Conservation (phyloP, 2,329 filamentous ascomycete species). For the Pseudogymnoascus sp. region DNA sequence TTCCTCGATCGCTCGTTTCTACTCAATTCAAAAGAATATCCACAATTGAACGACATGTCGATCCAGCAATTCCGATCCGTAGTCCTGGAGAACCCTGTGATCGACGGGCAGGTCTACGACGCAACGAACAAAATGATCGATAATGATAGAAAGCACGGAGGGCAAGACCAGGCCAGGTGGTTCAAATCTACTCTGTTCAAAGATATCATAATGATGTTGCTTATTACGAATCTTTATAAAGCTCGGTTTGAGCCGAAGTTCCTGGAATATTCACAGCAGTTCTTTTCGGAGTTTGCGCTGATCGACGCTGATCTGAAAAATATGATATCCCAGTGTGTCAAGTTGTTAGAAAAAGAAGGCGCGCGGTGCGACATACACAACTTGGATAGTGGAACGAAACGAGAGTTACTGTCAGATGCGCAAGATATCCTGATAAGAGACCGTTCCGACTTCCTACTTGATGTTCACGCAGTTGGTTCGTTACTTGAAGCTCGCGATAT, state of each 20-base stretch:
- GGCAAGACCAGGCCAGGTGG: slow-evolving; percentile 34
- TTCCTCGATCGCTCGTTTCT: slow-evolving; percentile 89
- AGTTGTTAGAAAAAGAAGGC: slow-evolving; percentile 63
- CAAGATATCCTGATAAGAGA: slow-evolving; percentile 63
- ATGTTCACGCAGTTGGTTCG: slow-evolving; percentile 57
- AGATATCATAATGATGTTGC: slow-evolving; percentile 71
- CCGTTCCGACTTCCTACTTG: slow-evolving; percentile 57
- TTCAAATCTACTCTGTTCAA: slow-evolving; percentile 60
- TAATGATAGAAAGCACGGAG: slow-evolving; percentile 48
- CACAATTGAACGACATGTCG: slow-evolving; percentile 73
- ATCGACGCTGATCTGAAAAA: slow-evolving; percentile 55
- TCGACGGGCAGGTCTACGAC: slow-evolving; percentile 26
- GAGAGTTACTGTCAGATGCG: slow-evolving; percentile 62
- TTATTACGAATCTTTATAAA: slow-evolving; percentile 74
- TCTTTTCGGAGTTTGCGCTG: slow-evolving; percentile 62
- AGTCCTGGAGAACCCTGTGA: slow-evolving; percentile 30
- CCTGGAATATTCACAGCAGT: slow-evolving; percentile 56
- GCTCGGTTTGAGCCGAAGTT: slow-evolving; percentile 72
- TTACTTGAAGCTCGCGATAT: slow-evolving; percentile 65
- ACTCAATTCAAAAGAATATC: slow-evolving; percentile 58
- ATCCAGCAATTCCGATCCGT: slow-evolving; percentile 64
- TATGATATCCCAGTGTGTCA: slow-evolving; percentile 64
- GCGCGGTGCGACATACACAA: slow-evolving; percentile 70
- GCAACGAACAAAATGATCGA: slow-evolving; percentile 51
- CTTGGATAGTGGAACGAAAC: slow-evolving; percentile 74